A percentile compares a stretch with the other conserved stretches of the same genome.
phyloP scores from a whole-genome alignment of 306 rosid species.

The Gleditsia sinensis region DNA sequence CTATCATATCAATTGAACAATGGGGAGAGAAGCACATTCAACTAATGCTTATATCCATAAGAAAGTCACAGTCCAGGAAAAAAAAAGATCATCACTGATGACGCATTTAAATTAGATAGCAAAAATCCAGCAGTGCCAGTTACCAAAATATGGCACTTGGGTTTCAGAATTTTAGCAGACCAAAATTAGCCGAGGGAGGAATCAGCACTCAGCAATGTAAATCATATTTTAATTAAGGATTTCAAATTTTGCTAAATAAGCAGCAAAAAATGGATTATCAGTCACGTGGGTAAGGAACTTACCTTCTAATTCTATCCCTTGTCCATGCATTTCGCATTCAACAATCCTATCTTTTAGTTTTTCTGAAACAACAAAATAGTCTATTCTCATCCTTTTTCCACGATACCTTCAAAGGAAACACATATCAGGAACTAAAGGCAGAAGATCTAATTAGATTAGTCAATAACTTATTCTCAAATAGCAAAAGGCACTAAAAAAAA shows the following conservation, averaged over 20 bases:
- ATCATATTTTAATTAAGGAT: conserved; percentile 9
- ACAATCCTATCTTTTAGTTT: conserved; percentile 63
- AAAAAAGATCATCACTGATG: conserved; percentile 4
- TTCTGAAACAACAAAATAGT: conserved; percentile 79
- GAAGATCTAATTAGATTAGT: conserved; percentile 25
- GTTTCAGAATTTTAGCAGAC: neutral
- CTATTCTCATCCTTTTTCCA: conserved; percentile 98
- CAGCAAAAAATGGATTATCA: neutral
- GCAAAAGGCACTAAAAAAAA: neutral
- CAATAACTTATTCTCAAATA: conserved; percentile 16
- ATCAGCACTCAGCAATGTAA: conserved; percentile 11
- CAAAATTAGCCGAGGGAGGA: neutral
- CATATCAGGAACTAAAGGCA: conserved; percentile 22
- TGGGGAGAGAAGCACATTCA: neutral
- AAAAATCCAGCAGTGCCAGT: conserved; percentile 24
- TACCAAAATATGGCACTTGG: conserved; percentile 10
- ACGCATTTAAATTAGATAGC: conserved; percentile 19
- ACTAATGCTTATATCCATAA: neutral
- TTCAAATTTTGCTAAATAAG: conserved; percentile 18
- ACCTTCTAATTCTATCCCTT: conserved; percentile 91
- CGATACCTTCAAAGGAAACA: conserved; percentile 73
- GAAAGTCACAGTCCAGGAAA: neutral
- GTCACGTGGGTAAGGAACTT: conserved; percentile 15
- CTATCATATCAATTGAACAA: neutral
- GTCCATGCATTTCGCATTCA: conserved; percentile 88